Base-by-base conservation (phyloP, 345 rosid genomes). In the Abelmoschus esculentus region DNA sequence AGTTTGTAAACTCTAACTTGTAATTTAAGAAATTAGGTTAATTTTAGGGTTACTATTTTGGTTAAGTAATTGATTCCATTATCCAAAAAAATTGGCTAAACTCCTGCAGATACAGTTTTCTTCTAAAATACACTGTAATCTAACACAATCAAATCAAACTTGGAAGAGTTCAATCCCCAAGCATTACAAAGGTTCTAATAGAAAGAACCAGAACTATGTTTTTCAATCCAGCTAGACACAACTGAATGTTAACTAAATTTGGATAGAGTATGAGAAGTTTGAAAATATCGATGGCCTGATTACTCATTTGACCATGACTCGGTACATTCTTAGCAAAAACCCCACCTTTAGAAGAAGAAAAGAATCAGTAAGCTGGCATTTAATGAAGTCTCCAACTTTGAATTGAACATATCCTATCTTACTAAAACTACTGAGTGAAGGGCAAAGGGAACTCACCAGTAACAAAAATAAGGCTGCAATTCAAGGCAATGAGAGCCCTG, bases 401-500 rank as follows among this genome's bases (percentile, higher is more conserved):
- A 12, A 42, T 12, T 7, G 8, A 64, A 22, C 32, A 22, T 12
- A 64, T 22, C 36, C 54, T 19, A 13, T 44, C 13, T 44, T 32
- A 64, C 34, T 12, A 22, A 52, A 64, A 64, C 7, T 14, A 44
- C 13, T 22, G 36, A 13, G 2, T 11, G 54, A 64, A 44, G 26
- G 29, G 26, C 7, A 66, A 40, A 53, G 15, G 8, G 52, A 22
- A 40, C 32, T 31, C 69, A 91, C 96, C 97, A 40, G 96, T 70
- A 54, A 90, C 98, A 58, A 91, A 80, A 59, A 88, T 82, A 73
- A 91, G 78, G 81, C 82, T 72, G 76, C 99, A 95, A 62, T 95
- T 95, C 75, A 95, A 80, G 72, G 98, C 87, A 59, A 95, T 81
- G 72, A 95, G 93, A 83, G 98, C 93, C 74, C 98, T 76, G 58